phyloP scores from a whole-genome alignment of 495 filamentous ascomycete species.

The Aspergillus steynii region DNA sequence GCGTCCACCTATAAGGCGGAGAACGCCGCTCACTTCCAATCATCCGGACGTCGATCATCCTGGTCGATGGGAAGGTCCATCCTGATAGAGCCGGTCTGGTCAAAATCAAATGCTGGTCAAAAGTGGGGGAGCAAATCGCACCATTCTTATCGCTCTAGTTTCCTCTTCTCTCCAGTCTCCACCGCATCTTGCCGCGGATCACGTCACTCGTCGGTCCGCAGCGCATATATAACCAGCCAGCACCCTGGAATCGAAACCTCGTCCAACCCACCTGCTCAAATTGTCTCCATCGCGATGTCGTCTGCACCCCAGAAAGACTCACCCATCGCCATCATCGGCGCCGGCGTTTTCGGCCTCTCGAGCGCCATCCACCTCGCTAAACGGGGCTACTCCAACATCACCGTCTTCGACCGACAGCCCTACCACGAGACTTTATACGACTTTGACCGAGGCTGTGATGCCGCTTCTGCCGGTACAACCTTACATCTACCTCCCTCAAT shows the following conservation, averaged over 20 bases:
- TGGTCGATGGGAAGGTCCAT: too few species aligned
- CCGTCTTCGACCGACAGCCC: constrained; percentile 43
- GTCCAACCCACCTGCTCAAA: too few species aligned
- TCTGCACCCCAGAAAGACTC: constrained; percentile 6
- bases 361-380: constrained; percentile 41
- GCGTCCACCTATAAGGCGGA: too few species aligned
- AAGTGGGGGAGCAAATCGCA: too few species aligned
- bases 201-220: neutral
- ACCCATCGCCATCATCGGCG: constrained; percentile 44
- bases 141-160: too few species aligned
- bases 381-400: constrained; percentile 42
- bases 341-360: constrained; percentile 46
- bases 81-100: too few species aligned
- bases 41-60: neutral
- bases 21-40: too few species aligned
- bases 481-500: neutral
- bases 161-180: too few species aligned
- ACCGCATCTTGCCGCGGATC: too few species aligned
- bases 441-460: constrained; percentile 30
- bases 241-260: neutral
- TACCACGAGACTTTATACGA: constrained; percentile 35
- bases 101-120: too few species aligned
- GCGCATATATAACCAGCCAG: neutral
- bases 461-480: constrained; percentile 30
- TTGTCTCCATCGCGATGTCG: neutral